Percentiles rank a stretch among this genome's conserved stretches.
phyloP scores from a whole-genome alignment of 257 asterid genomes.

The Solanum commersonii region DNA sequence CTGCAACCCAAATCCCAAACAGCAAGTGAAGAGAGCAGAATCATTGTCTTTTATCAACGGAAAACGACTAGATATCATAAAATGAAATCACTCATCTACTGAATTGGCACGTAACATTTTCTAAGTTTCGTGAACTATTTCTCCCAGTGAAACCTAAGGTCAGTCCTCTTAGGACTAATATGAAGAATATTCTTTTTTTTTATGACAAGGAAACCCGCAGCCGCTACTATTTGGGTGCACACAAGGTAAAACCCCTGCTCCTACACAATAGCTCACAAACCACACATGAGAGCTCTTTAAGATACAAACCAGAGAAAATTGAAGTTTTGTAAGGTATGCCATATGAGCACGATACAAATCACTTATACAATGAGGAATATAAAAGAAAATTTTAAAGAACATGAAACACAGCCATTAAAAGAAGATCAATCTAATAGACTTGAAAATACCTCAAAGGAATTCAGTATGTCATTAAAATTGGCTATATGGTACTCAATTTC shows the following conservation, averaged over 20 bases:
- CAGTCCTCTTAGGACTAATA: neutral
- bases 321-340: neutral
- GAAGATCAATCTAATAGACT: conserved; percentile 1
- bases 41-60: neutral
- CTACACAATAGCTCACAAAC: neutral
- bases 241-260: neutral
- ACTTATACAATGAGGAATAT: neutral
- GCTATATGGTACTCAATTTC: conserved; percentile 62
- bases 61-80: neutral
- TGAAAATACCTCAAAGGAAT: conserved; percentile 57
- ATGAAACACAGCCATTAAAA: neutral
- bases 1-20: conserved; percentile 31
- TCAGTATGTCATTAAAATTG: conserved; percentile 59
- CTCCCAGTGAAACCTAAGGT: neutral
- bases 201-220: neutral
- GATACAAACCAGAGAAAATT: neutral
- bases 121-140: neutral
- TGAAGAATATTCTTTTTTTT: neutral
- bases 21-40: neutral
- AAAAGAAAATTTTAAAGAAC: neutral
- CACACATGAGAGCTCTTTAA: neutral
- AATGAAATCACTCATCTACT: neutral
- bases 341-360: neutral
- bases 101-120: neutral
- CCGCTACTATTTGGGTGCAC: neutral